These are phyloP conservation scores for Hippophae rhamnoides DNA, from an alignment of 306 rosid species.

Conservation along the genomic window DNA sequence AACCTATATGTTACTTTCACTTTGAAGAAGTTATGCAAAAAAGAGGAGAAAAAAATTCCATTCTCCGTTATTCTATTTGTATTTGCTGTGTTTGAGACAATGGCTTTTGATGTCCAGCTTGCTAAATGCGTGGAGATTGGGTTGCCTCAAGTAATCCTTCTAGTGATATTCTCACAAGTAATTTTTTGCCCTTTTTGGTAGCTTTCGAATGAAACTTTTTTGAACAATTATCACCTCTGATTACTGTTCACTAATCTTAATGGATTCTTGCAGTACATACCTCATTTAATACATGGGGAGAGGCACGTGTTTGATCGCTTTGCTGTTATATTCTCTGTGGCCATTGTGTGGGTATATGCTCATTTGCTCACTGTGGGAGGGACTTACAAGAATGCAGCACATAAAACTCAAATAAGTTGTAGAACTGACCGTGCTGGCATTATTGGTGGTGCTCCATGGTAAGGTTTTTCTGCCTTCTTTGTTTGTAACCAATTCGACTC, in stretches of 20 bases:
- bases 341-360: constrained; percentile 81
- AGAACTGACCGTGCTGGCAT: constrained; percentile 94
- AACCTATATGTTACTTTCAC: constrained; percentile 8
- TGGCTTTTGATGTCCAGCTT: constrained; percentile 40
- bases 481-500: not conserved
- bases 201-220: not conserved
- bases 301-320: constrained; percentile 53
- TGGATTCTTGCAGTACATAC: constrained; percentile 57
- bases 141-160: constrained; percentile 65
- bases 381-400: constrained; percentile 57
- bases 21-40: not conserved
- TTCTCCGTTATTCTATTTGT: constrained; percentile 3
- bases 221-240: not conserved
- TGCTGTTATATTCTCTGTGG: constrained; percentile 76
- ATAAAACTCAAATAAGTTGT: constrained; percentile 55
- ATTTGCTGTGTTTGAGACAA: constrained; percentile 6
- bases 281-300: constrained; percentile 54
- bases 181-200: constrained; percentile 1
- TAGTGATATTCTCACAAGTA: constrained; percentile 82
- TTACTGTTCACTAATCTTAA: constrained; percentile 2
- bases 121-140: constrained; percentile 92
- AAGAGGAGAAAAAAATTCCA: not conserved
- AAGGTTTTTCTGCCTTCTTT: constrained; percentile 14
- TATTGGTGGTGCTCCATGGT: constrained; percentile 81
- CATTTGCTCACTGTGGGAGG: constrained; percentile 81